These are phyloP conservation scores for Nakaseomyces nivariensis DNA, from an alignment of 1,139 yeast species.

Conservation along the genomic window DNA sequence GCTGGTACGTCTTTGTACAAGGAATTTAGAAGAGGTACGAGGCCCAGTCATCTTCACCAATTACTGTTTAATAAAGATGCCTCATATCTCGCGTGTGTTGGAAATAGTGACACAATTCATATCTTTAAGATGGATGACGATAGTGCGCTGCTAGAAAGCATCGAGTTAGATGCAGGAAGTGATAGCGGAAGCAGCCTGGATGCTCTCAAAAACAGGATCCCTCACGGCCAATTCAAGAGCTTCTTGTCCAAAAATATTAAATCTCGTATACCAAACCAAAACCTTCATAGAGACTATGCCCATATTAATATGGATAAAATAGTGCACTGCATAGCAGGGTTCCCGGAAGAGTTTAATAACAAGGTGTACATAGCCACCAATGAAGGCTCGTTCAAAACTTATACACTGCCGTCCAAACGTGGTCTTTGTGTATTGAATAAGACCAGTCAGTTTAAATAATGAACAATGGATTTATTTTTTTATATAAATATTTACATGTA, in stretches of 20 bases:
- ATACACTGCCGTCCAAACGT: constrained; percentile 21
- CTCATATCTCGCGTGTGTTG: constrained; percentile 51
- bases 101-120: constrained; percentile 62
- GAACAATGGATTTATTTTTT: neutral
- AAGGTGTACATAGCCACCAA: constrained; percentile 24
- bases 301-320: constrained; percentile 20
- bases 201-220: constrained; percentile 7
- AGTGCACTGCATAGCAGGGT: constrained; percentile 20
- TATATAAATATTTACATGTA: neutral
- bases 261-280: constrained; percentile 25
- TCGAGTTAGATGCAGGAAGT: constrained; percentile 6
- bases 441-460: constrained; percentile 15
- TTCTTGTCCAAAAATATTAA: constrained; percentile 21
- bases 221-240: constrained; percentile 15
- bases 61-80: constrained; percentile 45
- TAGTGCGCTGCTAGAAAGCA: neutral
- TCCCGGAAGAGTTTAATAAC: constrained; percentile 26
- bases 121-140: constrained; percentile 40
- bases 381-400: constrained; percentile 23
- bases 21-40: constrained; percentile 63
- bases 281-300: constrained; percentile 25
- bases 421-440: constrained; percentile 26
- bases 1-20: constrained; percentile 29
- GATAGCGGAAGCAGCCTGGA: neutral
- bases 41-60: constrained; percentile 46